phyloP scores from a whole-genome alignment of 179 eudicot species.

The Silene vulgaris region DNA sequence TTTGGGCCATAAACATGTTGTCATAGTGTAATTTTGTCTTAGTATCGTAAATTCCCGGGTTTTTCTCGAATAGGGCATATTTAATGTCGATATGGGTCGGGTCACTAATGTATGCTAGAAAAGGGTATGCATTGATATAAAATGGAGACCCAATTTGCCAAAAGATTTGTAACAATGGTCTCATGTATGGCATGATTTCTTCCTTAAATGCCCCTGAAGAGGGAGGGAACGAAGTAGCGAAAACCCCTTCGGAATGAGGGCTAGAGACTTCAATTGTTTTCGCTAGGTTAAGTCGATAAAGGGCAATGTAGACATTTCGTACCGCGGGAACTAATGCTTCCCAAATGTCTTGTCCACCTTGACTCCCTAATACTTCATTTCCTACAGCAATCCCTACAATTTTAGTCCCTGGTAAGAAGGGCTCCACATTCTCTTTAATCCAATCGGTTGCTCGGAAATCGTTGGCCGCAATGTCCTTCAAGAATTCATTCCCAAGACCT shows the following conservation, averaged over 20 bases:
- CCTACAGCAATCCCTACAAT: conserved; percentile 78
- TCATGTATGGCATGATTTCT: conserved; percentile 53
- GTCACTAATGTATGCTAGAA: conserved; percentile 68
- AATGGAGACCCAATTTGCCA: conserved; percentile 52
- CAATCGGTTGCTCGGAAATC: conserved; percentile 54
- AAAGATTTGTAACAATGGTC: conserved; percentile 56
- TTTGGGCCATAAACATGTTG: conserved; percentile 78
- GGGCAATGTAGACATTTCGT: conserved; percentile 55
- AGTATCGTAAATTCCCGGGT: conserved; percentile 52
- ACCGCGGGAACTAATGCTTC: conserved; percentile 58
- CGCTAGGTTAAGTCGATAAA: conserved; percentile 36
- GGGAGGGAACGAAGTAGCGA: conserved; percentile 67
- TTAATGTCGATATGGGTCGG: conserved; percentile 51
- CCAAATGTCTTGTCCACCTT: conserved; percentile 45
- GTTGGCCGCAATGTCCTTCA: conserved; percentile 54
- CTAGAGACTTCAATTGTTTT: conserved; percentile 48
- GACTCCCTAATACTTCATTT: conserved; percentile 59
- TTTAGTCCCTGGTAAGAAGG: conserved; percentile 51
- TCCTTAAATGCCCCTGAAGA: conserved; percentile 63
- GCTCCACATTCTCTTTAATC: conserved; percentile 64
- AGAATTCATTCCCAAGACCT: conserved; percentile 51
- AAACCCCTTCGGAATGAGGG: conserved; percentile 78
- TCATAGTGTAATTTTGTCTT: conserved; percentile 68
- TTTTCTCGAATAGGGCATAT: conserved; percentile 59
- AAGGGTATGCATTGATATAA: conserved; percentile 80